Base-by-base conservation (phyloP, 371 early-diverging fungal genomes). In the Funneliformis caledonium region DNA sequence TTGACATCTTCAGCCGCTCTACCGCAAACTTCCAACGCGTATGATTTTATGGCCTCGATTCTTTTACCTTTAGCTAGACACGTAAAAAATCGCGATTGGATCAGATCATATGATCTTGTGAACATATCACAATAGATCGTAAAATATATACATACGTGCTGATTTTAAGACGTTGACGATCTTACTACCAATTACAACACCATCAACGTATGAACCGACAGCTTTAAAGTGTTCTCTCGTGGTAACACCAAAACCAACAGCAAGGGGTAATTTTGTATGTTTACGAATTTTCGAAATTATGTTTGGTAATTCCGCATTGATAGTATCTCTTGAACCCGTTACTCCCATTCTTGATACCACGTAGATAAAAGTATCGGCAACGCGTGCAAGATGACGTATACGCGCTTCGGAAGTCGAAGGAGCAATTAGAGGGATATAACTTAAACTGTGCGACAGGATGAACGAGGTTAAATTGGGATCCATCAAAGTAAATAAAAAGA, bases 221-320 rank as follows among this genome's bases (percentile, higher is more conserved):
- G 90, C 84, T 52, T 88, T 82, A 83, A 97, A 99, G 78, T 98
- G 98, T 74, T 94, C 94, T 56, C 93, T 89, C 26, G 89, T 97
- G 42, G 94, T 89, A 22, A 99, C 97, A 83, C 99, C 98, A 85
- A 99, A 99, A 50, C 99, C 99, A 50, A 99, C 97, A 19, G 98
- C 99, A 65, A 99, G 87, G 4, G 97, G 96, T 43, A 94, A 82
- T 37, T 89, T 81, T 42, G 94, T 93, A 82, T 94, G 85, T 80
- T 94, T 91, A 50, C 93, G 91, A 84, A 99, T 93, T 68, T 94
- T 92, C 2, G 83, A 82, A 60, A 99, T 83, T 67, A 97, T 86
- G 4, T 86, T 82, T 10, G 94, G 92, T 48, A 98, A 91, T 37
- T 93, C 92, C 9, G 85, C 59, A 78, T 89, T 91, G 69, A 98